Base-by-base conservation (phyloP, 129 eudicot species). In the Glebionis coronaria region DNA sequence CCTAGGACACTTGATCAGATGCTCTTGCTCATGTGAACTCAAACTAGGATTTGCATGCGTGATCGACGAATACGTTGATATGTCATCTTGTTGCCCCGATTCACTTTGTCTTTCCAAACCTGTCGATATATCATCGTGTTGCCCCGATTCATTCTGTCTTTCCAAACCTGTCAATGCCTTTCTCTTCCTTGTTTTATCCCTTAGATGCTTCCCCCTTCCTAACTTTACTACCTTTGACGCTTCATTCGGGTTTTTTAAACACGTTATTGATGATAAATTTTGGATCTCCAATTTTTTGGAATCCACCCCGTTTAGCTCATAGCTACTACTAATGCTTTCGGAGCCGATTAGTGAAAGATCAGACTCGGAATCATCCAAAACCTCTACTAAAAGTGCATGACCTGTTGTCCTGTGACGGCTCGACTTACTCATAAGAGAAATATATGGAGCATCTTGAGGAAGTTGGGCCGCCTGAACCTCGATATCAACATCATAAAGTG, bases 351-450 rank as follows among this genome's bases (percentile, higher is more conserved):
- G 9, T 2, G 73, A 50, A 73, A 78, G 42, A 74, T 84, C 85
- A 63, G 79, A 78, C 73, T 21, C 72, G 2, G 82, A 83, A 15
- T 75, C 89, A 3, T 79, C 85, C 78, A 91, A 29, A 31, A 70
- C 81, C 78, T 85, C 91, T 44, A 91, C 86, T 0, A 83, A 51
- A 46, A 88, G 59, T 2, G 96, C 92, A 63, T 85, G 89, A 20
- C 98, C 96, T 0, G 76, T 80, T 28, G 88, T 63, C 0, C 91
- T 80, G 68, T 72, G 80, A 25, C 96, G 84, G 9, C 68, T 74
- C 56, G 80, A 60, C 71, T 82, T 83, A 76, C 98, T 88, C 87
- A 71, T 76, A 2, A 85, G 82, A 25, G 96, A 91, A n/a, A 82
- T 69, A 52, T 81, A 91, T 7, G 98, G 95, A 28, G 83, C 85